phyloP scores from a whole-genome alignment of 179 eudicot genomes.

The Gypsophila paniculata region DNA sequence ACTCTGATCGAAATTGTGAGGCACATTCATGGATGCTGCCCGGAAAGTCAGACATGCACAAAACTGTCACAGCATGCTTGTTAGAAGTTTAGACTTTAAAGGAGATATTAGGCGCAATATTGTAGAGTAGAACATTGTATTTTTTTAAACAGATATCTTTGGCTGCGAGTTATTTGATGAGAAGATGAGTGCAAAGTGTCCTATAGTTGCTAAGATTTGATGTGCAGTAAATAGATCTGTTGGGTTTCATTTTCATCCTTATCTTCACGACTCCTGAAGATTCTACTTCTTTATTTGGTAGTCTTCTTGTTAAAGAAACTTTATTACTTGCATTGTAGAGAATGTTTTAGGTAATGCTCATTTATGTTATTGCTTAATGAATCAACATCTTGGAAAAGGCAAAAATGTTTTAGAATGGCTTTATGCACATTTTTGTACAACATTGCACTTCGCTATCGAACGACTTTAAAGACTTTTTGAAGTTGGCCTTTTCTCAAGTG shows the following conservation, averaged over 20 bases:
- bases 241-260: slow-evolving; percentile 3
- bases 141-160: neutral
- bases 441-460: neutral
- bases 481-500: neutral
- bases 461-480: neutral
- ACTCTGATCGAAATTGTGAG: neutral
- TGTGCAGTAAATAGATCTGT: neutral
- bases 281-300: neutral
- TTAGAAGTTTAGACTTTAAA: neutral
- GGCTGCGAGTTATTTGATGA: neutral
- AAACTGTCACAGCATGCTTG: neutral
- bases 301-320: neutral
- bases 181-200: neutral
- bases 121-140: neutral
- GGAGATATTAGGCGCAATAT: neutral
- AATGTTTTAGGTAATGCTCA: neutral
- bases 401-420: neutral
- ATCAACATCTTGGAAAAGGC: neutral
- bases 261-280: neutral
- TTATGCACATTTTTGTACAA: neutral
- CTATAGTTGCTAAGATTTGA: neutral
- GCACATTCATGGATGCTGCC: slow-evolving; percentile 2
- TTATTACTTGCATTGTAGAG: neutral
- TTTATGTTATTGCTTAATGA: neutral
- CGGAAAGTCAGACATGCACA: neutral